Conservation (phyloP, 1,139 yeast genomes). For the Blastobotrys petasosporus region DNA sequence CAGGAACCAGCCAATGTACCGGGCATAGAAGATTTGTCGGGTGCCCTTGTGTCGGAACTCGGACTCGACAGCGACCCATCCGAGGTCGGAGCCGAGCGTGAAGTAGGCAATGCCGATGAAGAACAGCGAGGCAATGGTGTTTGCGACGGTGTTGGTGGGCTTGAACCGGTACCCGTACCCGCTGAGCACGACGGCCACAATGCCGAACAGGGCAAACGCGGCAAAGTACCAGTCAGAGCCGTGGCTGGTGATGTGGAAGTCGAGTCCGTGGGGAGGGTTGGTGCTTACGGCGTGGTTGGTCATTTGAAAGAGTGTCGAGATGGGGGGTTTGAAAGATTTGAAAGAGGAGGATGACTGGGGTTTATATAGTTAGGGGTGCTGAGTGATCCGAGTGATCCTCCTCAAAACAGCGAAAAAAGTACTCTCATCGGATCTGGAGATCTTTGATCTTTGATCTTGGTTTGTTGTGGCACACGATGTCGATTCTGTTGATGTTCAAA, state of each 20-base stretch:
- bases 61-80: slow-evolving; percentile 50
- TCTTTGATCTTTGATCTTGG: no score
- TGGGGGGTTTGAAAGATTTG: no score
- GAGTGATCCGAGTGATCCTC: no score
- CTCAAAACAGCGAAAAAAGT: no score
- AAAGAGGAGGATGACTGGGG: no score
- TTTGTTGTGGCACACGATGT: no score
- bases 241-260: slow-evolving; percentile 49
- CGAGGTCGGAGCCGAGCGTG: slow-evolving; percentile 62
- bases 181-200: slow-evolving; percentile 42
- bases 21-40: slow-evolving; percentile 62
- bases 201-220: slow-evolving; percentile 48
- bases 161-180: slow-evolving; percentile 37
- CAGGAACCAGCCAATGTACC: slow-evolving; percentile 64
- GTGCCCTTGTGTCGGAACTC: slow-evolving; percentile 52
- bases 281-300: slow-evolving; percentile 46
- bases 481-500: no score
- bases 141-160: slow-evolving; percentile 38
- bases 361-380: no score
- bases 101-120: slow-evolving; percentile 50
- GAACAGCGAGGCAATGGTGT: slow-evolving; percentile 44
- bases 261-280: slow-evolving; percentile 43
- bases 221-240: slow-evolving; percentile 75
- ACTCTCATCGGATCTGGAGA: no score
- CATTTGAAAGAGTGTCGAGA: slow-evolving; percentile 13